Base-by-base conservation (phyloP, 2,329 filamentous ascomycete genomes). In the Fusarium staphyleae region DNA sequence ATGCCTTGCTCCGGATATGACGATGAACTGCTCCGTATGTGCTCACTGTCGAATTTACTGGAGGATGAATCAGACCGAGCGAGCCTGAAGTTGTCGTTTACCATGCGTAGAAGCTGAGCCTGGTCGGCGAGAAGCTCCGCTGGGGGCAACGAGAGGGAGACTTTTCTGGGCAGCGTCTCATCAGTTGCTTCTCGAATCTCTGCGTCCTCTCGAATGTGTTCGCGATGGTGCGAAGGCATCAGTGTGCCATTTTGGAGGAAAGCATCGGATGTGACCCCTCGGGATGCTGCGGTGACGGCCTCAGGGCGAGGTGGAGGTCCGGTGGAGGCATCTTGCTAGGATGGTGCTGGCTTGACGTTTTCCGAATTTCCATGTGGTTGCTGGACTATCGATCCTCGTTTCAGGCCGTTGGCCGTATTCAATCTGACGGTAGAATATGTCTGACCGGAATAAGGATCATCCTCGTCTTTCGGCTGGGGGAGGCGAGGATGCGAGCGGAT, bases 1-100 rank as follows among this genome's bases (percentile, higher is more conserved):
- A 62, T 48, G 2, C 60, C 60, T 2, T 63, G 50, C 10, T 66
- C 65, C 12, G 65, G 68, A 32, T 74, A 74, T 1, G 66, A 66
- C 10, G 71, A 74, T n/a, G 71, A 74, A 4, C 60, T 49, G 41
- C 66, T 71, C n/a, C 69, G 66, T 26, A 45, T 48, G 14, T 48
- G 52, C 15, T 37, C 29, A 13, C 50, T 19, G 4, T 11, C 32
- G 15, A 29, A 36, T 4, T 59, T 54, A 13, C 54, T 44, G 32
- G 56, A 63, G 9, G 52, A 40, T 6, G 55, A 48, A 26, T 56
- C 36, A 12, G 59, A 56, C 14, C 53, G 53, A 14, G 11, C 19
- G 3, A 43, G 12, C 6, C 55, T 56, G n/a, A 60, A 39, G 10
- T 48, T 52, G 6, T 63, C 51, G 29, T 50, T 52, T 15, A 66